Base-by-base conservation (phyloP, 116 monocot species). In the Cymodocea nodosa region DNA sequence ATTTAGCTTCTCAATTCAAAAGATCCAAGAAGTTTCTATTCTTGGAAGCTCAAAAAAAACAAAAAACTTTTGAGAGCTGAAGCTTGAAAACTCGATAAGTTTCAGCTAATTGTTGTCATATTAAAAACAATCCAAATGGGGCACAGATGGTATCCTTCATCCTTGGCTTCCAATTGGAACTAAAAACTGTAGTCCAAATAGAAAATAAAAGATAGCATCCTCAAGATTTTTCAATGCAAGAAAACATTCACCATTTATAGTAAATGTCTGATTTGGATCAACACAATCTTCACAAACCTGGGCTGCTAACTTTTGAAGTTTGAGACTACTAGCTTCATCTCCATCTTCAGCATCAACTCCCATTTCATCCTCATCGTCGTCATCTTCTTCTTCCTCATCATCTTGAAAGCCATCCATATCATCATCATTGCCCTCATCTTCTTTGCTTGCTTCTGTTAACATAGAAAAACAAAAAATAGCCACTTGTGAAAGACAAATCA, bases 371-470 rank as follows among this genome's bases (percentile, higher is more conserved):
- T 85, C 89, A 66, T 73, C 75, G 0, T 84, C 84, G 39, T 80
- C 80, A 20, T 82, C 81, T 23, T 83, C 84, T 63, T 87, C 87
- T 17, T 95, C 94, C 18, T 79, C 91, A 71, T 91, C 91, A 69
- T 78, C 82, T 25, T 82, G 73, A 22, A 88, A 78, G 15, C 84
- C 88, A 82, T 91, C 88, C 97, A 91, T 91, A 37, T 85, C 91
- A 80, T 97, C 91, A 72, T 88, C 85, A 71, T 73, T 83, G 59
- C 18, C 77, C 25, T 84, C 91, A 73, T 79, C 72, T 64, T 86
- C 81, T 71, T 90, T 90, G 74, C 76, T 80, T 64, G 87, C 71
- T 77, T 94, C 94, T 94, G 64, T 10, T 23, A 14, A 50, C 11
- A 64, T 23, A 17, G 6, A 37, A 9, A 23, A 58, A 58, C 13